These are phyloP conservation scores for Solanum hybrid DNA, from an alignment of 305 asterid genomes.

Conservation along the genomic window DNA sequence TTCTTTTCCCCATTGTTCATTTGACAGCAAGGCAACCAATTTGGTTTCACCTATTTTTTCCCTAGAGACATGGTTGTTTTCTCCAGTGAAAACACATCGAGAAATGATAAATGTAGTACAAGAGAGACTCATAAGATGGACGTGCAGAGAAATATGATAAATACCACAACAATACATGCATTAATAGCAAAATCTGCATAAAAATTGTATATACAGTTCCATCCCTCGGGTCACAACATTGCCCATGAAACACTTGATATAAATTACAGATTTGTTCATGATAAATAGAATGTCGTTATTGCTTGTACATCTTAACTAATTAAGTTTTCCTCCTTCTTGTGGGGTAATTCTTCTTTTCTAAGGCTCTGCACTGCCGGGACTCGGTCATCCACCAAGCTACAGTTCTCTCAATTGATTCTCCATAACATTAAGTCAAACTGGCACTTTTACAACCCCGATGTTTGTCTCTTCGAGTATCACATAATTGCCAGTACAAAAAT, in stretches of 20 bases:
- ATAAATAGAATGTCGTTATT: not conserved
- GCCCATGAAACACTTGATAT: not conserved
- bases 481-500: not conserved
- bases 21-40: not conserved
- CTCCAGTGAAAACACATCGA: not conserved
- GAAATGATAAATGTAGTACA: not conserved
- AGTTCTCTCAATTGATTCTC: not conserved
- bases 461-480: not conserved
- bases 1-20: not conserved
- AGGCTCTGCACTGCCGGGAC: not conserved
- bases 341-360: not conserved
- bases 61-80: not conserved
- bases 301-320: not conserved
- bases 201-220: not conserved
- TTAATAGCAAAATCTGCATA: constrained; percentile 1
- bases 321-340: not conserved
- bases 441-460: not conserved
- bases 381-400: not conserved
- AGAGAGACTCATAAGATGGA: not conserved
- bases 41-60: not conserved
- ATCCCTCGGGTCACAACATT: not conserved
- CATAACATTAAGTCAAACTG: not conserved
- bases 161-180: not conserved
- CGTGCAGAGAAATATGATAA: not conserved
- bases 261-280: not conserved